Evolutionary conservation across 2,329 filamentous ascomycete genomes (phyloP).

Genomic region (Ophiocordyceps camponoti-saundersi): DNA sequence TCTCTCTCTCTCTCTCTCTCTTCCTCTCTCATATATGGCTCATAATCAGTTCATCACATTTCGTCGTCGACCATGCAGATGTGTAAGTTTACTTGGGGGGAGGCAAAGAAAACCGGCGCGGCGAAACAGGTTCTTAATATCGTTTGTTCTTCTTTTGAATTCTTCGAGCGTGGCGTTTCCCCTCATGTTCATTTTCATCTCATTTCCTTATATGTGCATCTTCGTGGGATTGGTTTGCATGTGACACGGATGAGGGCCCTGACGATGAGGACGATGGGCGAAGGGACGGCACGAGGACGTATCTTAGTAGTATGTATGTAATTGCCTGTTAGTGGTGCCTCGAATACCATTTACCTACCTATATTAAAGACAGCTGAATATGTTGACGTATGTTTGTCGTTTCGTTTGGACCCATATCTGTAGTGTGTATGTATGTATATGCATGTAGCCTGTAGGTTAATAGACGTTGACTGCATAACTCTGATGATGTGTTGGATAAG

Average conservation of each 20-base stretch:
- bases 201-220: too few species aligned
- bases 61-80: neutral
- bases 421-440: too few species aligned
- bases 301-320: neutral
- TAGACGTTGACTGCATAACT: too few species aligned
- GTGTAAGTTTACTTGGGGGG: neutral
- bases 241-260: constrained; percentile 1
- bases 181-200: neutral
- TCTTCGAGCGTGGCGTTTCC: constrained; percentile 9
- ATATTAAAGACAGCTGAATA: too few species aligned
- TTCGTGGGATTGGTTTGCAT: constrained; percentile 2
- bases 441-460: too few species aligned
- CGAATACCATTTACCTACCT: too few species aligned
- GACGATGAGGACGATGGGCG: neutral
- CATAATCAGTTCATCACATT: neutral
- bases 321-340: too few species aligned
- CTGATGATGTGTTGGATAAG: too few species aligned
- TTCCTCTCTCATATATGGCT: too few species aligned
- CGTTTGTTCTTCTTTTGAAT: neutral
- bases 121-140: constrained; percentile 2
- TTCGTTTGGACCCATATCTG: too few species aligned
- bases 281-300: neutral
- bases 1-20: neutral
- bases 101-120: constrained; percentile 1
- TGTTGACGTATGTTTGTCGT: too few species aligned